Conservation (phyloP, 495 filamentous ascomycete genomes). For the Aspergillus egyptiacus region DNA sequence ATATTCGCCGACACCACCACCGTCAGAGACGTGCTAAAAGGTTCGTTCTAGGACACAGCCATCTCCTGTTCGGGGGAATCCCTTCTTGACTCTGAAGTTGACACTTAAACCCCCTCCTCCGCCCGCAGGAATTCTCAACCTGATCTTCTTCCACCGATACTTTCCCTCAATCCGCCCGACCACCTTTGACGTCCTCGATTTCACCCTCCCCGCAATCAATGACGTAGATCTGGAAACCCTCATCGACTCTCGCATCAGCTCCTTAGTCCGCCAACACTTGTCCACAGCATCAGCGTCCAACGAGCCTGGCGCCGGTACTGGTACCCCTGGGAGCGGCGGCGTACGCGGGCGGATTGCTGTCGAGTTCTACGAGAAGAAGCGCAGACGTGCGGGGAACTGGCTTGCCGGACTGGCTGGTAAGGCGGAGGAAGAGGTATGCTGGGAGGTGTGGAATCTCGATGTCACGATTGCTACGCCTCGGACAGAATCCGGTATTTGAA, state of each 20-base stretch:
- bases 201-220: conserved; percentile 83
- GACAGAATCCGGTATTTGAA: conserved; percentile 71
- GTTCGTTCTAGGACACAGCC: too few species aligned
- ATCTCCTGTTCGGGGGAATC: too few species aligned
- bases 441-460: conserved; percentile 92
- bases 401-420: conserved; percentile 54
- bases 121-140: conserved; percentile 75
- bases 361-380: conserved; percentile 90
- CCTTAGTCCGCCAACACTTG: conserved; percentile 60
- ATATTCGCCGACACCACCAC: conserved; percentile 74
- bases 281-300: conserved; percentile 43
- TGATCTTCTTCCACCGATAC: conserved; percentile 98
- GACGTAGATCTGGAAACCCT: conserved; percentile 85
- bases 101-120: not conserved
- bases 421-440: conserved; percentile 86
- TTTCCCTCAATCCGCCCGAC: conserved; percentile 81
- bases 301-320: conserved; percentile 40
- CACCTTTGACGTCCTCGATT: conserved; percentile 83
- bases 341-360: conserved; percentile 78
- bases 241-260: conserved; percentile 77
- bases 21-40: conserved; percentile 88
- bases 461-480: conserved; percentile 83
- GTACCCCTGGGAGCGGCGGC: conserved; percentile 17
- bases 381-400: conserved; percentile 67
- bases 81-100: not conserved